A percentile compares a stretch with the other conserved stretches of the same genome.
phyloP scores from a whole-genome alignment of 2,329 filamentous ascomycete genomes.

The Aureobasidium sp. region DNA sequence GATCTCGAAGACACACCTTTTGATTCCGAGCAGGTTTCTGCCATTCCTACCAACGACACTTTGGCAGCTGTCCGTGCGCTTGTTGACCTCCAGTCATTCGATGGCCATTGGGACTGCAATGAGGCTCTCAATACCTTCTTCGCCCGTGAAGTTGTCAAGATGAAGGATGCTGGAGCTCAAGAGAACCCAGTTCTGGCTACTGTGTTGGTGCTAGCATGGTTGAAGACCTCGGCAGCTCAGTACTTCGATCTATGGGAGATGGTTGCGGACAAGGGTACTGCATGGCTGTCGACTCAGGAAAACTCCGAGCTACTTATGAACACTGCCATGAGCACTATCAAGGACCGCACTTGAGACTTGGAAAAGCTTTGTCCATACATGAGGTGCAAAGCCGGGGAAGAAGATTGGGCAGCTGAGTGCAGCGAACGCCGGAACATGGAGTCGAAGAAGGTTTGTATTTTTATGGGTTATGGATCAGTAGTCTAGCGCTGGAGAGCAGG shows the following conservation, averaged over 20 bases:
- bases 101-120: constrained; percentile 44
- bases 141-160: constrained; percentile 13
- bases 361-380: neutral
- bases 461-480: too few species aligned
- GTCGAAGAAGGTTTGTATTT: too few species aligned
- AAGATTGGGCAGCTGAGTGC: neutral
- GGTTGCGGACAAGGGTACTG: constrained; percentile 51
- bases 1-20: neutral
- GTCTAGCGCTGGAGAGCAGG: too few species aligned
- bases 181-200: constrained; percentile 23
- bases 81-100: constrained; percentile 48
- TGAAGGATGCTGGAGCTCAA: constrained; percentile 6
- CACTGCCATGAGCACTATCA: neutral
- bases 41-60: neutral
- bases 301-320: neutral
- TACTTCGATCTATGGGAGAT: constrained; percentile 55
- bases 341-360: neutral
- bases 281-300: constrained; percentile 35
- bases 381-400: too few species aligned
- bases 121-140: constrained; percentile 19
- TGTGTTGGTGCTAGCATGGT: constrained; percentile 38
- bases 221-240: constrained; percentile 38
- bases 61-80: constrained; percentile 33
- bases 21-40: neutral
- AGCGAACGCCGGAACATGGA: too few species aligned